These are phyloP conservation scores for Scheffersomyces lignosus DNA, from an alignment of 805 yeast species.

Conservation along the genomic window DNA sequence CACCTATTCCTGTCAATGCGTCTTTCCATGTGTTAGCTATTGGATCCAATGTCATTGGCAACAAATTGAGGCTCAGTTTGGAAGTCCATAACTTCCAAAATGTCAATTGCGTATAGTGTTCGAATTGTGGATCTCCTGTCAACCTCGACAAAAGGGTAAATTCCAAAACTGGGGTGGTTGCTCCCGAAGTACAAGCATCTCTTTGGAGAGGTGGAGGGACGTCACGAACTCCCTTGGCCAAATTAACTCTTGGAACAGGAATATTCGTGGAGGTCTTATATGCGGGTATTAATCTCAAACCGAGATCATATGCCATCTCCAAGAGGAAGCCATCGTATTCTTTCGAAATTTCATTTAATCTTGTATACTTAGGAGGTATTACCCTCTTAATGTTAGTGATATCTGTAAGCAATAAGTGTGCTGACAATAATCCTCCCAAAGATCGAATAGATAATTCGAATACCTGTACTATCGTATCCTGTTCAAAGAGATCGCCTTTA, in stretches of 20 bases:
- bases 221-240: constrained; percentile 49
- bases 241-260: constrained; percentile 80
- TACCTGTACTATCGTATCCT: constrained; percentile 77
- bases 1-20: constrained; percentile 77
- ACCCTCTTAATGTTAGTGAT: constrained; percentile 8
- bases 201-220: constrained; percentile 46
- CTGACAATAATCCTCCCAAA: constrained; percentile 77
- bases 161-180: constrained; percentile 80
- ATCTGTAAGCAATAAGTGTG: constrained; percentile 56
- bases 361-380: constrained; percentile 31
- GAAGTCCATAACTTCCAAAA: constrained; percentile 71
- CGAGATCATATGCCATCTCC: constrained; percentile 71
- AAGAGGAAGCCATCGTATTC: constrained; percentile 74
- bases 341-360: constrained; percentile 18
- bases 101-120: constrained; percentile 57
- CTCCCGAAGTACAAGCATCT: constrained; percentile 88
- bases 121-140: constrained; percentile 74
- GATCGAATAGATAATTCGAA: constrained; percentile 84
- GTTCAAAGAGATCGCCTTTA: constrained; percentile 51
- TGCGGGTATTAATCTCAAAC: constrained; percentile 67
- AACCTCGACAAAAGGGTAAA: constrained; percentile 71
- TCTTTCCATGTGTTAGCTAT: constrained; percentile 55
- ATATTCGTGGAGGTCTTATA: constrained; percentile 63
- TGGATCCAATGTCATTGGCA: constrained; percentile 80
- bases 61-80: constrained; percentile 57